Percentiles rank a stretch among this genome's conserved stretches.
These are phyloP conservation scores for Cutaneotrichosporon sp. DNA, from an alignment of 1,284 basidiomycete genomes.

Conservation along the genomic window DNA sequence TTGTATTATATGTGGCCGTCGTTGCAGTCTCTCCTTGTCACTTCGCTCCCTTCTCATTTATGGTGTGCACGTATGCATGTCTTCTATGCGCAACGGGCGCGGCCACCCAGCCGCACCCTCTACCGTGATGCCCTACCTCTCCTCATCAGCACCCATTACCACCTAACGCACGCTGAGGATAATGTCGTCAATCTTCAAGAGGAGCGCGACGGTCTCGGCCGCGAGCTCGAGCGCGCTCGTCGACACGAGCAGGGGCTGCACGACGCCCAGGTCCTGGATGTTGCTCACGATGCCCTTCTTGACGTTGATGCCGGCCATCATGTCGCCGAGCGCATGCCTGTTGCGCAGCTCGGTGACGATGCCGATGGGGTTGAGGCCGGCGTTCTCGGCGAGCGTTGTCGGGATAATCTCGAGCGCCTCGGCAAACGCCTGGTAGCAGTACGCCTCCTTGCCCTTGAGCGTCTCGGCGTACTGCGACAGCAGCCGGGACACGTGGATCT, in stretches of 20 bases:
- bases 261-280: slow-evolving; percentile 65
- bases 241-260: slow-evolving; percentile 93
- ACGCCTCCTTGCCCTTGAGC: slow-evolving; percentile 97
- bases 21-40: background rate
- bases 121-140: slow-evolving; percentile 7
- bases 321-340: slow-evolving; percentile 91
- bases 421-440: slow-evolving; percentile 98
- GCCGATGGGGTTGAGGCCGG: slow-evolving; percentile 95
- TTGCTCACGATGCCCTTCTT: slow-evolving; percentile 95
- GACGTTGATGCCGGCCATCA: slow-evolving; percentile 96
- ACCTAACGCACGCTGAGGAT: slow-evolving; percentile 12
- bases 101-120: background rate
- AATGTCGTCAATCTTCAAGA: slow-evolving; percentile 97
- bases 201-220: slow-evolving; percentile 95
- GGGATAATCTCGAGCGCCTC: slow-evolving; percentile 98
- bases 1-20: background rate
- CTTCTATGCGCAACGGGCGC: slow-evolving; percentile 3
- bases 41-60: background rate
- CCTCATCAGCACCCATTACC: background rate
- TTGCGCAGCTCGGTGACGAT: slow-evolving; percentile 98
- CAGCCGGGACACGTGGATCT: slow-evolving; percentile 95
- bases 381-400: slow-evolving; percentile 97
- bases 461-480: slow-evolving; percentile 91
- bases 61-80: slow-evolving; percentile 10
- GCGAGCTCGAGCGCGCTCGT: slow-evolving; percentile 94